A percentile compares a stretch with the other conserved stretches of the same genome.
These are phyloP conservation scores for Amphirosellinia nigrospora DNA, from an alignment of 495 filamentous ascomycete species.

Conservation along the genomic window DNA sequence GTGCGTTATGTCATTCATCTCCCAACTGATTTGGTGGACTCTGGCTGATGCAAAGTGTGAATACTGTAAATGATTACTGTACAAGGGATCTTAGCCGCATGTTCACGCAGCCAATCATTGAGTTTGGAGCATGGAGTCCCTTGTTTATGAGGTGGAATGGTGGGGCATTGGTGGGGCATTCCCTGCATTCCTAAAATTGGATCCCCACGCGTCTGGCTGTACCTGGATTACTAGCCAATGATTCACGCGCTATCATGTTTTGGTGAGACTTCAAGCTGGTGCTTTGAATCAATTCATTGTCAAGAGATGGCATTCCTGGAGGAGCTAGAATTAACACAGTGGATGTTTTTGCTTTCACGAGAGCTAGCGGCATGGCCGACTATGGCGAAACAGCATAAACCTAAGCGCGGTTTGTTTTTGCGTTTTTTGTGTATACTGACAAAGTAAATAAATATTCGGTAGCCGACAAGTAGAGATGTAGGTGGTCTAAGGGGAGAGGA, in stretches of 20 bases:
- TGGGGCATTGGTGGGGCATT: neutral
- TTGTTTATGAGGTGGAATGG: neutral
- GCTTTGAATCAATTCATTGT: conserved; percentile 14
- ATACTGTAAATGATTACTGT: neutral
- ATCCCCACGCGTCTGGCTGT: conserved; percentile 4
- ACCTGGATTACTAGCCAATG: conserved; percentile 18
- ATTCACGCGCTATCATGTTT: conserved; percentile 5
- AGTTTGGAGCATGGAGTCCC: neutral
- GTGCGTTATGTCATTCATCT: conserved; percentile 1
- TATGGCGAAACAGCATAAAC: conserved; percentile 4
- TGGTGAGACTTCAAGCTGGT: conserved; percentile 12
- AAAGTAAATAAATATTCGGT: neutral
- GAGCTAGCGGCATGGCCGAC: neutral
- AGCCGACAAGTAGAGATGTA: too few species aligned
- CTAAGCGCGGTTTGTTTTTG: neutral
- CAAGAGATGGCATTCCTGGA: conserved; percentile 12
- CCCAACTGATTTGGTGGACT: neutral
- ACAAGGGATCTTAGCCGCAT: neutral
- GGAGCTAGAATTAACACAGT: conserved; percentile 8
- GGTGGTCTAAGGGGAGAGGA: conserved; percentile 3
- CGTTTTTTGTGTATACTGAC: neutral
- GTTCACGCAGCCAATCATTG: neutral
- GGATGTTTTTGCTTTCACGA: neutral
- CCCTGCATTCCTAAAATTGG: conserved; percentile 16
- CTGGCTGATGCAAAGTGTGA: neutral